Conservation (phyloP, 2,329 filamentous ascomycete genomes). For the Leptographium flavum region DNA sequence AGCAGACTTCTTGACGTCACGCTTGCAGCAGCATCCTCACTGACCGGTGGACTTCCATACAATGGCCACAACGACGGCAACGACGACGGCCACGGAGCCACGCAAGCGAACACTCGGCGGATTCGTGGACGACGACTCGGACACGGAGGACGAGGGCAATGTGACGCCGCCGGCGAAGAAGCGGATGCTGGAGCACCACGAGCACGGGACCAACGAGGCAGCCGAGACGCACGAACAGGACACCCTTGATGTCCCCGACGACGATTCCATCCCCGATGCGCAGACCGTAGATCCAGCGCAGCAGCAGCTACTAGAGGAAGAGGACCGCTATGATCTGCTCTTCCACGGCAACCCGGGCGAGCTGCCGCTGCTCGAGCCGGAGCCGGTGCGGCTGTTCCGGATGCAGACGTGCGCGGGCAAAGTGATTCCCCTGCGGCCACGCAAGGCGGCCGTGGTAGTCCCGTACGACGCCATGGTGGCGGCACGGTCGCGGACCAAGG, state of each 20-base stretch:
- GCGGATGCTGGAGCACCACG: constrained; percentile 1
- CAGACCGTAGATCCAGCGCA: not conserved
- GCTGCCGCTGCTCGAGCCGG: not conserved
- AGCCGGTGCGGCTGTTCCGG: not conserved
- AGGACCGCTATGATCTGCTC: constrained; percentile 10
- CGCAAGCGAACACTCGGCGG: constrained; percentile 6
- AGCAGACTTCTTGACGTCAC: not conserved
- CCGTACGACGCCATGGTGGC: constrained; percentile 56
- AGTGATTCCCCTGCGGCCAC: constrained; percentile 38
- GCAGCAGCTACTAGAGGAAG: constrained; percentile 3
- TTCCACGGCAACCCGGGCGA: constrained; percentile 3
- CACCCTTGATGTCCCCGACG: not conserved
- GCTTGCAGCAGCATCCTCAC: constrained; percentile 1
- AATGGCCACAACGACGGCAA: not conserved
- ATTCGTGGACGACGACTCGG: constrained; percentile 10
- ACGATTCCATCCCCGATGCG: constrained; percentile 2
- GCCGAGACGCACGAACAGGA: not conserved
- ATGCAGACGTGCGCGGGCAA: constrained; percentile 39
- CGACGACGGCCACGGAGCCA: not conserved
- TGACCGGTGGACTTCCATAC: not conserved
- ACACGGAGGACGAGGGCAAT: constrained; percentile 1
- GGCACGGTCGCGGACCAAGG: constrained; percentile 48
- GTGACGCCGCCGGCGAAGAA: constrained; percentile 2
- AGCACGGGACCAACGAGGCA: no score
- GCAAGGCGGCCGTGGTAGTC: constrained; percentile 27